Evolutionary conservation across 1,139 yeast genomes (phyloP).

Genomic region (Blastobotrys persicus): DNA sequence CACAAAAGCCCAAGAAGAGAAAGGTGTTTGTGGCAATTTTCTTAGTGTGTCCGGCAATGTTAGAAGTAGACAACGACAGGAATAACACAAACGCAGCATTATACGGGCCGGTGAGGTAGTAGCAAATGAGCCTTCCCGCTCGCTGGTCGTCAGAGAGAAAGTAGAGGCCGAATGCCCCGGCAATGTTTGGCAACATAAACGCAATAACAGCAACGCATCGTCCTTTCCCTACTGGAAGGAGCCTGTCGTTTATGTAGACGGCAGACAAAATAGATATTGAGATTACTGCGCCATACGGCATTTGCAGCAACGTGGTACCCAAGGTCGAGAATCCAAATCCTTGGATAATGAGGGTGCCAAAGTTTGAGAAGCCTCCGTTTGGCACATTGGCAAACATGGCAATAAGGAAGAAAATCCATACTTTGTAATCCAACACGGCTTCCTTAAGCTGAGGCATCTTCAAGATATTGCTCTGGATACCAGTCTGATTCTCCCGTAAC

Average conservation of each 20-base stretch:
- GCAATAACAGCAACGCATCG: constrained; percentile 19
- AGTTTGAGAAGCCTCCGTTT: constrained; percentile 47
- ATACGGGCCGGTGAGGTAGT: constrained; percentile 30
- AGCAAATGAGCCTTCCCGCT: constrained; percentile 28
- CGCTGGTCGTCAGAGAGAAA: constrained; percentile 21
- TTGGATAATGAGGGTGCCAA: constrained; percentile 30
- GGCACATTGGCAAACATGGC: constrained; percentile 46
- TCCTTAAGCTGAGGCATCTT: constrained; percentile 51
- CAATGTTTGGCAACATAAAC: constrained; percentile 26
- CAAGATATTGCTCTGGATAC: constrained; percentile 51
- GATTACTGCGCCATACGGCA: constrained; percentile 30
- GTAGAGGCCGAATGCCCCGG: constrained; percentile 30
- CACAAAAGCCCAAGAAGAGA: constrained; percentile 52
- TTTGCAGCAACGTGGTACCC: constrained; percentile 27
- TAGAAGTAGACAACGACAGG: constrained; percentile 48
- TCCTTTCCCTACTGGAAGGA: constrained; percentile 18
- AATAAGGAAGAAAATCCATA: constrained; percentile 45
- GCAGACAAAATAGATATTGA: constrained; percentile 23
- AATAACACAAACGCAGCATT: constrained; percentile 47
- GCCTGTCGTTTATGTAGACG: constrained; percentile 21
- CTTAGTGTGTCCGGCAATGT: constrained; percentile 57
- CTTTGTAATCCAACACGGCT: constrained; percentile 42
- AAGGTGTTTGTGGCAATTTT: constrained; percentile 44
- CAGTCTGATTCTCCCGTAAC: too few relatives aligned
- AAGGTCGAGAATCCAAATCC: constrained; percentile 32